Percentiles rank a stretch among this genome's conserved stretches.
These are phyloP conservation scores for Jimgerdemannia lactiflua DNA, from an alignment of 192 early-diverging fungal genomes.

Conservation along the genomic window DNA sequence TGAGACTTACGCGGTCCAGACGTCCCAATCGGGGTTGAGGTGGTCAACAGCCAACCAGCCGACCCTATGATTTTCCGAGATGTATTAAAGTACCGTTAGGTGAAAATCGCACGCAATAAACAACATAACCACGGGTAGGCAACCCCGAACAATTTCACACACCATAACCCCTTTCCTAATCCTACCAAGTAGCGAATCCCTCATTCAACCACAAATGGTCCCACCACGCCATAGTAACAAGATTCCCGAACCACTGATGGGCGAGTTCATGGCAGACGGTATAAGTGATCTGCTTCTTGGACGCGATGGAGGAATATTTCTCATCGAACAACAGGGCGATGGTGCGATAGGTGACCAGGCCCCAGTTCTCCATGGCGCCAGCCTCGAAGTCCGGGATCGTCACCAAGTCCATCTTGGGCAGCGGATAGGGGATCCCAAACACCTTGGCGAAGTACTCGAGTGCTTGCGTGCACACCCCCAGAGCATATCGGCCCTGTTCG, in stretches of 20 bases:
- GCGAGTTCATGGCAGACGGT: conserved; percentile 90
- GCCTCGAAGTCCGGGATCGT: conserved; percentile 74
- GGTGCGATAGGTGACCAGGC: conserved; percentile 89
- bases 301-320: conserved; percentile 63
- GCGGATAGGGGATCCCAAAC: conserved; percentile 88
- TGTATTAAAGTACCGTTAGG: background rate
- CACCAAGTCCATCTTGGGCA: conserved; percentile 88
- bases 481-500: conserved; percentile 80
- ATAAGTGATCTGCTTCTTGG: conserved; percentile 84
- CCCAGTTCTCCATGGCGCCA: conserved; percentile 98
- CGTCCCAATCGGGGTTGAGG: conserved; percentile 92
- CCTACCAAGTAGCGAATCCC: conserved; percentile 90
- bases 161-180: background rate
- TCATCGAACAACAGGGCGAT: conserved; percentile 84
- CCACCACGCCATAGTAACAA: conserved; percentile 98
- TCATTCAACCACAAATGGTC: conserved; percentile 95
- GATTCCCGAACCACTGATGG: conserved; percentile 93
- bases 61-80: conserved; percentile 31
- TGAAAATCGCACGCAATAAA: background rate
- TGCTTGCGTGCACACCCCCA: conserved; percentile 70
- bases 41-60: conserved; percentile 85
- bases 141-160: background rate
- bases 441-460: conserved; percentile 87
- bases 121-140: too few relatives aligned
- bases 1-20: conserved; percentile 64